Conservation (phyloP, 1,284 basidiomycete genomes). For the Heterobasidion occidentale region DNA sequence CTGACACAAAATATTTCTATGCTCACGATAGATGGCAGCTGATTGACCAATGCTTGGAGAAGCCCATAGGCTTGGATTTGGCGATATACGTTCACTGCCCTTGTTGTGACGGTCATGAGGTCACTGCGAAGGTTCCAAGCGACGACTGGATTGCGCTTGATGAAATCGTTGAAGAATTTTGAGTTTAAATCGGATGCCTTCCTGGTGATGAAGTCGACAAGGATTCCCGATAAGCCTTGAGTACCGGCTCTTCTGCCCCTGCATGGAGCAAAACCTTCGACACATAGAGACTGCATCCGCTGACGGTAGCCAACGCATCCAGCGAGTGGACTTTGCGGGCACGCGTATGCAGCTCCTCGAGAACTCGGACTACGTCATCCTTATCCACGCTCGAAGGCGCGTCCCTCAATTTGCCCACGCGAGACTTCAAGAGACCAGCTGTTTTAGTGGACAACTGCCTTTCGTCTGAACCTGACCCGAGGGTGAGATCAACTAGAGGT, state of each 20-base stretch:
- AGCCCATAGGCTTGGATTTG: slow-evolving; percentile 72
- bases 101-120: slow-evolving; percentile 45
- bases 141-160: slow-evolving; percentile 56
- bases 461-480: slow-evolving; percentile 50
- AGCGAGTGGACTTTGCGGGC: slow-evolving; percentile 63
- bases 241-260: slow-evolving; percentile 33
- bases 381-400: slow-evolving; percentile 44
- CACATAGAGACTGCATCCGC: slow-evolving; percentile 69
- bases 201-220: slow-evolving; percentile 73
- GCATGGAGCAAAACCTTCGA: slow-evolving; percentile 48
- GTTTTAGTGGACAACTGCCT: slow-evolving; percentile 84
- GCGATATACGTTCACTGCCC: slow-evolving; percentile 70
- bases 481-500: slow-evolving; percentile 72
- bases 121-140: slow-evolving; percentile 65
- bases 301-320: slow-evolving; percentile 58
- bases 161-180: slow-evolving; percentile 75
- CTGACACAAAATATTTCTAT: neutral
- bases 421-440: slow-evolving; percentile 65
- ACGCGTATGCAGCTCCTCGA: slow-evolving; percentile 67
- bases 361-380: slow-evolving; percentile 35
- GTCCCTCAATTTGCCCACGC: slow-evolving; percentile 73
- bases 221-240: slow-evolving; percentile 60
- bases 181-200: slow-evolving; percentile 76
- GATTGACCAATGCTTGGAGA: slow-evolving; percentile 58
- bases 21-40: slow-evolving; percentile 47